Percentiles rank a stretch among this genome's conserved stretches.
These are phyloP conservation scores for Oryza nivara DNA, from an alignment of 176 grass and related monocot genomes.

Conservation along the genomic window DNA sequence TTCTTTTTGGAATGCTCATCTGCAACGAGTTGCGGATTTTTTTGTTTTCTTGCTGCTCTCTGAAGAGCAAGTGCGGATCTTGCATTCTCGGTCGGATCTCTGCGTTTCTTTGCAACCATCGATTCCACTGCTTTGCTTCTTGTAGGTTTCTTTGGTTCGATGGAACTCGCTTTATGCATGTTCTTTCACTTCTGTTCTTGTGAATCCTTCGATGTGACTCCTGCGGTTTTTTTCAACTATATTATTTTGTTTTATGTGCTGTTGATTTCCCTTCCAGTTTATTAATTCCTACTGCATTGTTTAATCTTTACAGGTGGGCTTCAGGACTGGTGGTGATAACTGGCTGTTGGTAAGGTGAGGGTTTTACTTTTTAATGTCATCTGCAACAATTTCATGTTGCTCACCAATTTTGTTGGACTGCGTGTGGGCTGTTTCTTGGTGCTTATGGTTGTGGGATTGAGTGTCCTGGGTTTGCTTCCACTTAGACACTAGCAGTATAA, in stretches of 20 bases:
- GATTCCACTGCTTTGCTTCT: not conserved
- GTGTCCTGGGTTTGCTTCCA: not conserved
- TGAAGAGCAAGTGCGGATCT: not conserved
- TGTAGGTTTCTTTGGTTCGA: not conserved
- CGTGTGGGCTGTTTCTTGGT: not conserved
- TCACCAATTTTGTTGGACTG: not conserved
- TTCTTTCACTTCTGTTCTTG: not conserved
- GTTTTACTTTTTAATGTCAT: not conserved
- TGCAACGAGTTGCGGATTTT: not conserved
- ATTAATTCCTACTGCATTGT: not conserved
- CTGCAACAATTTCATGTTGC: not conserved
- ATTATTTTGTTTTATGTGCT: not conserved
- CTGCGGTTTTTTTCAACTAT: not conserved
- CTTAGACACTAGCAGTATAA: not conserved
- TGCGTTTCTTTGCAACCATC: not conserved
- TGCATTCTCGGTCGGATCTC: not conserved
- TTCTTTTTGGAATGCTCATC: not conserved
- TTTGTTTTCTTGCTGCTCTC: not conserved
- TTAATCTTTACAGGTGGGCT: slow-evolving; percentile 9
- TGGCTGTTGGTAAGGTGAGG: slow-evolving; percentile 22
- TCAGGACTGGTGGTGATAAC: not conserved
- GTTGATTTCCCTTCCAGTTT: not conserved
- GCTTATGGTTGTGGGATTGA: not conserved
- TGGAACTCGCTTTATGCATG: not conserved
- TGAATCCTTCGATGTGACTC: not conserved